Evolutionary conservation across 805 yeast species (phyloP), one percentile per base, ranked within the genome.

Genomic region (Saturnispora hagleri): DNA sequence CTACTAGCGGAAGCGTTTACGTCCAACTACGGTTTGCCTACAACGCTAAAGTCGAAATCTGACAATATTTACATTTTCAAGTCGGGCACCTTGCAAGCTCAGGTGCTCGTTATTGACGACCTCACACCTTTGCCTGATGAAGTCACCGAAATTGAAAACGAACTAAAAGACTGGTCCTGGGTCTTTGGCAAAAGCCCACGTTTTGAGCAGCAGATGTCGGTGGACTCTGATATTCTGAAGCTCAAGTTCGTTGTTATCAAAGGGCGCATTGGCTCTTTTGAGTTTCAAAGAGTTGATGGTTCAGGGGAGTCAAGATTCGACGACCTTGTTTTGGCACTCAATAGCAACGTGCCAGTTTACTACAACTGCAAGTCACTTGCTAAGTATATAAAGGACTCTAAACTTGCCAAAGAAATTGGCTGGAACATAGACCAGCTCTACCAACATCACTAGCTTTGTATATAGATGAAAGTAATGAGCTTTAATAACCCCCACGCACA

Each of bases 101-200:
- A 57, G 42, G 55, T 66, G 1, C 38, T 64, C 28, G 57, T 58
- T 22, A 22, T 69, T 3, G 65, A 65, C 22, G 57, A 59, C 43
- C 43, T 58, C 5, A 36, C 50, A 3, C 58, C 60, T 5, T 50
- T 69, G 10, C 72, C 72, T 0, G 18, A 57, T 0, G 80, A 79
- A 33, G 69, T 85, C 0, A 28, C 51, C 2, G 59, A 70, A 3
- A 68, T 70, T 0, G 71, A 73, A 33, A 53, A 66, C 0, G 73
- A 73, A 27, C 67, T 88, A 18, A 61, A 69, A 43, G 65, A 73
- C 20, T 84, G 93, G 86, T 70, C 77, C 1, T 90, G 96, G 96
- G 77, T 70, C 36, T 89, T 69, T 64, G 90, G 89, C 1, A 71
- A 74, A 20, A 84, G 96, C 0, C 97, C 97, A 0, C 73, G 71